Base-by-base conservation (phyloP, 805 yeast species). In the Candida odintsovae region DNA sequence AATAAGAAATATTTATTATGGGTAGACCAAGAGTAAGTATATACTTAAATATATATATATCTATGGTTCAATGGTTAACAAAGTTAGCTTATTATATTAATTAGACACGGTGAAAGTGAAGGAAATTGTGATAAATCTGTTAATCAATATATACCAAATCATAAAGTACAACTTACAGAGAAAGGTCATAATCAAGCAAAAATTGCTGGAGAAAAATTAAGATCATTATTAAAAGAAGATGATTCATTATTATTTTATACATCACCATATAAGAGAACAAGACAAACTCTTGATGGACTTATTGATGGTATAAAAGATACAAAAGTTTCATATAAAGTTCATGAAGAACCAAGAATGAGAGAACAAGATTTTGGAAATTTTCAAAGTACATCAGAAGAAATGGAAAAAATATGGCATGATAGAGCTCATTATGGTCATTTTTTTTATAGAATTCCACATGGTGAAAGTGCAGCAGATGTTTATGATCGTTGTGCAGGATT, bases 321-420 rank as follows among this genome's bases (percentile, higher is more conserved):
- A 21, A 63, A 58, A 41, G 54, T 82, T 10, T 68, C 71, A 6
- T 83, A 79, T 55, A 71, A 75, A 35, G 77, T 85, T 3, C 75
- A 80, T 54, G 97, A 90, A 63, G 97, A 90, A 61, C 96, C 97
- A 12, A 69, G 97, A 45, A 79, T 90, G 78, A 73, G 97, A 51
- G 97, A 90, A 61, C 97, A 90, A 65, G 97, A 90, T 64, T 90
- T 90, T 61, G 97, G 97, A 19, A 90, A 90, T 62, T 90, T 89
- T 65, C 97, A 90, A 67, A 80, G 85, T 46, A 76, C 82, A 0
- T 75, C 80, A 1, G 81, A 78, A 46, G 86, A 80, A 53, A 90
- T 90, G 95, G 83, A 83, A 54, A 71, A 73, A 54, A 83, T 89
- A 29, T 84, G 96, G 89, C 75, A 76, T 46, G 95, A 87, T 56